Percentiles rank a stretch among this genome's conserved stretches.
Conservation (phyloP, 495 filamentous ascomycete species). For the Sporormia fimetaria region DNA sequence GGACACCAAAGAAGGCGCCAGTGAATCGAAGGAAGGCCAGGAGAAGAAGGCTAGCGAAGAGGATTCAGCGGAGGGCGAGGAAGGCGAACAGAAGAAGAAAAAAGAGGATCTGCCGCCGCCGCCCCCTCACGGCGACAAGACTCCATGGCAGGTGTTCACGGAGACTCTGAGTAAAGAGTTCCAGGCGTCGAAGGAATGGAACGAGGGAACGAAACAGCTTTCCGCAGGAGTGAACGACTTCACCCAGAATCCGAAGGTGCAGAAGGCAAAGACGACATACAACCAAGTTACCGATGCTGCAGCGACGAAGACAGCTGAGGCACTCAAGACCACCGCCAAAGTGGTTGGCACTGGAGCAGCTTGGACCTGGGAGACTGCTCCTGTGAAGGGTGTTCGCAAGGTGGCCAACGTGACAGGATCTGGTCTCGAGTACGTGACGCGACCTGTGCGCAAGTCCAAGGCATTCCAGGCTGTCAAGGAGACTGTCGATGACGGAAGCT, state of each 20-base stretch:
- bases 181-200: conserved; percentile 97
- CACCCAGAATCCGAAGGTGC: conserved; percentile 86
- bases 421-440: conserved; percentile 81
- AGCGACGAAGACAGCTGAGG: conserved; percentile 58
- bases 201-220: conserved; percentile 91
- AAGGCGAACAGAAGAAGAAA: conserved; percentile 50
- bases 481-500: conserved; percentile 93
- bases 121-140: conserved; percentile 93
- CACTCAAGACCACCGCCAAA: conserved; percentile 71
- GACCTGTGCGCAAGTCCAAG: conserved; percentile 86
- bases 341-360: conserved; percentile 79
- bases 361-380: conserved; percentile 94
- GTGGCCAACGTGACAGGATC: conserved; percentile 75
- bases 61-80: conserved; percentile 24
- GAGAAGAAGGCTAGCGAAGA: conserved; percentile 29
- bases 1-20: conserved; percentile 32
- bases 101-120: conserved; percentile 66
- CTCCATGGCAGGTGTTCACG: conserved; percentile 95
- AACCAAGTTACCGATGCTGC: conserved; percentile 68
- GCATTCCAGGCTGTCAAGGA: conserved; percentile 89
- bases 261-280: conserved; percentile 75
- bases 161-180: conserved; percentile 89
- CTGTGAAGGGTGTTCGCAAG: conserved; percentile 83
- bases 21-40: conserved; percentile 34
- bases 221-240: conserved; percentile 80